These are phyloP conservation scores for Hymenotorrendiella dingleyae DNA, from an alignment of 2,329 filamentous ascomycete species.

Conservation along the genomic window DNA sequence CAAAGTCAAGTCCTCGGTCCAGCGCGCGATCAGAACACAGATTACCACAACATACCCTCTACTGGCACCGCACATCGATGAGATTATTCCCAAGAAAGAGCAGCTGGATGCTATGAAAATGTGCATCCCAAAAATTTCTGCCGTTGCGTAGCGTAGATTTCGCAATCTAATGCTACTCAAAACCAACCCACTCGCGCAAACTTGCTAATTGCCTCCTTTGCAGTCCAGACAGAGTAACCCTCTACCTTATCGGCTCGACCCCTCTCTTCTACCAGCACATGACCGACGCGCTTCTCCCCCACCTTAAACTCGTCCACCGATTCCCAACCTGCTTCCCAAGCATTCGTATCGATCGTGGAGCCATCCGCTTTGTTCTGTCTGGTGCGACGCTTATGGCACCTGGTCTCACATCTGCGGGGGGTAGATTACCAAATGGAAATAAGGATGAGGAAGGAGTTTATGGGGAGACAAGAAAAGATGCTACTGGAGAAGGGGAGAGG, in stretches of 20 bases:
- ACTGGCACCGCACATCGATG: conserved; percentile 82
- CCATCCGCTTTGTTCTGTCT: conserved; percentile 91
- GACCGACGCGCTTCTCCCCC: conserved; percentile 69
- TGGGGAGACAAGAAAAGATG: conserved; percentile 23
- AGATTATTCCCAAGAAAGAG: conserved; percentile 90
- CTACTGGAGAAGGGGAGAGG: conserved; percentile 16
- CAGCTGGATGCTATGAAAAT: conserved; percentile 88
- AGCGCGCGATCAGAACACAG: conserved; percentile 77
- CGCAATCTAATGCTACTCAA: too few relatives aligned
- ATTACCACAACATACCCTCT: conserved; percentile 81
- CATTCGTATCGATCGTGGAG: conserved; percentile 87
- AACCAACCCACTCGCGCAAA: too few relatives aligned
- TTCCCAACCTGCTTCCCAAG: conserved; percentile 81
- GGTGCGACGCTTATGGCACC: conserved; percentile 96
- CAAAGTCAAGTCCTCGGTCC: conserved; percentile 95
- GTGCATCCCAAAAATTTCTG: too few relatives aligned
- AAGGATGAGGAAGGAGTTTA: conserved; percentile 32
- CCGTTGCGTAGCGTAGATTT: too few relatives aligned
- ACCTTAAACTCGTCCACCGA: conserved; percentile 82
- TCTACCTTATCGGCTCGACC: conserved; percentile 73
- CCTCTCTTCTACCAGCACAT: conserved; percentile 91
- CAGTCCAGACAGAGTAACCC: conserved; percentile 76
- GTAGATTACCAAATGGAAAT: conserved; percentile 57
- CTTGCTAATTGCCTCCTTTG: conserved; percentile 8
- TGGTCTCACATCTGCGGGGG: conserved; percentile 78